Percentiles rank a stretch among this genome's conserved stretches.
phyloP scores from a whole-genome alignment of 768 basidiomycete species.

The Naematelia encephala region DNA sequence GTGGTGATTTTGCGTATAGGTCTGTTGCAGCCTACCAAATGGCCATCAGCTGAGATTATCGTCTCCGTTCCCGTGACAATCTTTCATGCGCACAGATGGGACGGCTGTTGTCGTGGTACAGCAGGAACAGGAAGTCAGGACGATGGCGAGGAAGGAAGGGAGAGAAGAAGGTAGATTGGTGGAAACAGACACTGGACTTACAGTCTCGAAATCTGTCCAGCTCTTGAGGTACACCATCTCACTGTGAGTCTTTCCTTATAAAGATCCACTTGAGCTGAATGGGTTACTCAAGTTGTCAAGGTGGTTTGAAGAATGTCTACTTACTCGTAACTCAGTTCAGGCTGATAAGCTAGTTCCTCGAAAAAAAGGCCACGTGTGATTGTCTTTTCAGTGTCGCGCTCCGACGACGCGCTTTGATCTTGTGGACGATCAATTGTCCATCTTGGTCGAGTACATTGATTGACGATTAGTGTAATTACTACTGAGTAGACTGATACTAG shows the following conservation, averaged over 20 bases:
- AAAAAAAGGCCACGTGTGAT: neutral
- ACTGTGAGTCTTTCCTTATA: neutral
- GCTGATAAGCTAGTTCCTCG: neutral
- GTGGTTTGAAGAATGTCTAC: neutral
- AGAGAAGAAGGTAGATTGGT: too few relatives aligned
- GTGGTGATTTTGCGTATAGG: constrained; percentile 75
- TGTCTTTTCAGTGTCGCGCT: neutral
- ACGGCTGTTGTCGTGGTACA: too few relatives aligned
- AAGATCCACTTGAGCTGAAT: neutral
- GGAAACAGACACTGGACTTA: too few relatives aligned
- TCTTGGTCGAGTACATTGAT: neutral
- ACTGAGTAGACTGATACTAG: too few relatives aligned
- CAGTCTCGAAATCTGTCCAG: constrained; percentile 51
- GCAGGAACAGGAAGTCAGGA: too few relatives aligned
- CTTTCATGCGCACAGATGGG: too few relatives aligned
- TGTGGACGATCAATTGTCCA: neutral
- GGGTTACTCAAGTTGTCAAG: neutral
- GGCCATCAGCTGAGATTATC: constrained; percentile 10
- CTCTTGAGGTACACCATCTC: constrained; percentile 49
- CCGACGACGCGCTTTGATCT: neutral
- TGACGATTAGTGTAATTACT: too few relatives aligned
- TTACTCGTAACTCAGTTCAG: too few relatives aligned
- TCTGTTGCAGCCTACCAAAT: constrained; percentile 75
- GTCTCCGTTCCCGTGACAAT: too few relatives aligned
- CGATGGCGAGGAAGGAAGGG: too few relatives aligned